These are phyloP conservation scores for Fomitopsis pulvina DNA, from an alignment of 768 basidiomycete species.

Conservation along the genomic window DNA sequence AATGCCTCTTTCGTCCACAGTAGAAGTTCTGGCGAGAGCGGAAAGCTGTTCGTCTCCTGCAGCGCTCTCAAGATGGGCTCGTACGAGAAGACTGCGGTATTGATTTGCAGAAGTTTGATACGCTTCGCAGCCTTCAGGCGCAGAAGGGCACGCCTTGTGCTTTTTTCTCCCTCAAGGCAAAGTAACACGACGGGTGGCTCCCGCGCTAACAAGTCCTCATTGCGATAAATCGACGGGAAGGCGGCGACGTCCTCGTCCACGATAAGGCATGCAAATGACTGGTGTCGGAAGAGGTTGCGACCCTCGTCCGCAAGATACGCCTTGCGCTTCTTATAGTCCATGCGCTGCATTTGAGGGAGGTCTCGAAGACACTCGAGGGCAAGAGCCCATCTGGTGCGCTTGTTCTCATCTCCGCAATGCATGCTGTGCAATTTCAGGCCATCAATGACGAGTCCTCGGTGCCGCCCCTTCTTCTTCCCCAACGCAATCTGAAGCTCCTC, in stretches of 20 bases:
- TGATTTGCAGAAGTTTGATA: conserved; percentile 47
- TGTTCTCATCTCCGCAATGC: conserved; percentile 24
- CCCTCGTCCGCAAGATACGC: conserved; percentile 30
- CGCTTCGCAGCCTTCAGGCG: conserved; percentile 29
- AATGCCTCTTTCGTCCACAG: conserved; percentile 38
- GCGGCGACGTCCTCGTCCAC: conserved; percentile 41
- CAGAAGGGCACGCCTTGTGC: conserved; percentile 32
- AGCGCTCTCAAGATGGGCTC: conserved; percentile 56
- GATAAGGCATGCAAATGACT: conserved; percentile 47
- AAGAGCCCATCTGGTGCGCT: conserved; percentile 30
- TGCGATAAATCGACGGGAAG: conserved; percentile 47
- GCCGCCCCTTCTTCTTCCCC: conserved; percentile 31
- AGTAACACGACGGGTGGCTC: conserved; percentile 46
- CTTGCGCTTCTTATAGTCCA: conserved; percentile 29
- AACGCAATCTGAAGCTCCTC: conserved; percentile 45
- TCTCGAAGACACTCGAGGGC: conserved; percentile 30
- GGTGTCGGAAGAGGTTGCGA: conserved; percentile 40
- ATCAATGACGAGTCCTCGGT: conserved; percentile 33
- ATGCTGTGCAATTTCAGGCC: conserved; percentile 31
- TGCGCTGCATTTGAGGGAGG: conserved; percentile 17
- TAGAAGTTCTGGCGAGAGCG: conserved; percentile 45
- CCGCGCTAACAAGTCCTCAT: conserved; percentile 43
- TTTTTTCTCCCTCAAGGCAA: conserved; percentile 40
- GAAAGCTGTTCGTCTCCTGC: conserved; percentile 37
- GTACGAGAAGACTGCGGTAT: conserved; percentile 57